Percentiles rank a stretch among this genome's conserved stretches.
Conservation (phyloP, 805 yeast genomes). For the Myxozyma neglecta region DNA sequence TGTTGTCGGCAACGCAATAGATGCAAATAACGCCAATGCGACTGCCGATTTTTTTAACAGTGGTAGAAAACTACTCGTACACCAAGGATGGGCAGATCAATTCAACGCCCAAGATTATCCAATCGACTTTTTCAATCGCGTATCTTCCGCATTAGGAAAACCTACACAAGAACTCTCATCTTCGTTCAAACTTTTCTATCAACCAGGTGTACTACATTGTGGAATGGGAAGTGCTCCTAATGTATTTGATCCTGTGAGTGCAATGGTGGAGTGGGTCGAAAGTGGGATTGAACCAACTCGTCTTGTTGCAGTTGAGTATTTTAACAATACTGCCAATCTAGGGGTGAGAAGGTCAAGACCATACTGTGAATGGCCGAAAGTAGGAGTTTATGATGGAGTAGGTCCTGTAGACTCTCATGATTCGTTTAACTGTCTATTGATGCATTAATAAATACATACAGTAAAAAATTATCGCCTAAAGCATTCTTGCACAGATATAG, state of each 20-base stretch:
- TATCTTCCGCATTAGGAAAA: neutral
- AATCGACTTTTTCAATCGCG: neutral
- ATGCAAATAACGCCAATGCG: neutral
- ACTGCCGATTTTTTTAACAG: neutral
- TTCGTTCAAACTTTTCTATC: slow-evolving; percentile 3
- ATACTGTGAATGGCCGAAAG: neutral
- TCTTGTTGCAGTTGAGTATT: slow-evolving; percentile 6
- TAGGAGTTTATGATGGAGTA: neutral
- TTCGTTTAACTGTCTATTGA: neutral
- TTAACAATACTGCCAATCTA: slow-evolving; percentile 2
- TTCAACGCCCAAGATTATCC: neutral
- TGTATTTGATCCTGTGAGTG: slow-evolving; percentile 11
- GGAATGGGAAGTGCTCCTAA: slow-evolving; percentile 11
- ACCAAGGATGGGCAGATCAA: neutral
- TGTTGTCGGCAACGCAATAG: neutral
- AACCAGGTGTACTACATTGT: slow-evolving; percentile 13
- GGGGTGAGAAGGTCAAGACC: neutral
- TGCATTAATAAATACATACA: neutral
- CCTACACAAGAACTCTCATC: neutral
- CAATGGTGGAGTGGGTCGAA: slow-evolving; percentile 15
- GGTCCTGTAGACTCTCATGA: neutral
- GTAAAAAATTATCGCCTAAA: too few relatives aligned
- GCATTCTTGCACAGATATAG: too few relatives aligned
- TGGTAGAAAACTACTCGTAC: neutral
- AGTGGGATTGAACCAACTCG: slow-evolving; percentile 8